phyloP scores from a whole-genome alignment of 495 filamentous ascomycete species.

The Lentithecium fluviatile region DNA sequence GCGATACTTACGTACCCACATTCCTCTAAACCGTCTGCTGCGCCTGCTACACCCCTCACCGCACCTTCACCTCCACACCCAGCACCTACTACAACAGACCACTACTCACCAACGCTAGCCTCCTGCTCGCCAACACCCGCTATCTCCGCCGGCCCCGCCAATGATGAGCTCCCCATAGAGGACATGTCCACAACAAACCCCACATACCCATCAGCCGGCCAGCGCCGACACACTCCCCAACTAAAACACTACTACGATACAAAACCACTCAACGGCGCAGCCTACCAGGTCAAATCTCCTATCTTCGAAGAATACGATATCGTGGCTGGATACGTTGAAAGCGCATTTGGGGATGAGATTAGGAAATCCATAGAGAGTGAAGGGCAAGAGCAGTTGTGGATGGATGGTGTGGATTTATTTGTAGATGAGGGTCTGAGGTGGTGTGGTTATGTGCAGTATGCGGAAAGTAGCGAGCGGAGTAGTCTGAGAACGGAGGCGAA shows the following conservation, averaged over 20 bases:
- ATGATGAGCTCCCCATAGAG: too few relatives aligned
- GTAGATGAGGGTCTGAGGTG: neutral
- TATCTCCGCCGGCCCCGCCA: too few relatives aligned
- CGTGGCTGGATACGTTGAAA: constrained; percentile 3
- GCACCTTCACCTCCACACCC: neutral
- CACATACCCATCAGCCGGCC: neutral
- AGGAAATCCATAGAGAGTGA: neutral
- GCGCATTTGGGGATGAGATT: neutral
- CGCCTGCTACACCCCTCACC: neutral
- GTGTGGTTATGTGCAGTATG: constrained; percentile 4
- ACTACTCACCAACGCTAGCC: neutral
- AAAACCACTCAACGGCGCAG: neutral
- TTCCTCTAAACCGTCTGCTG: too few relatives aligned
- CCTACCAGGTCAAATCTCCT: constrained; percentile 1
- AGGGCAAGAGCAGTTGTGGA: too few relatives aligned
- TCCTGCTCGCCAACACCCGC: constrained; percentile 5
- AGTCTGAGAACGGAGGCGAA: constrained; percentile 14
- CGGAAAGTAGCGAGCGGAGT: constrained; percentile 14
- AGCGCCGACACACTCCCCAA: constrained; percentile 6
- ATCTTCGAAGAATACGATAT: constrained; percentile 18
- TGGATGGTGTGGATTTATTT: too few relatives aligned
- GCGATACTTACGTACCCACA: too few relatives aligned
- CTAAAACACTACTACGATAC: constrained; percentile 13
- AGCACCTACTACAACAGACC: neutral
- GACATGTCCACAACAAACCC: constrained; percentile 6